phyloP scores from a whole-genome alignment of 768 basidiomycete genomes.

The Kondoa malvinella region DNA sequence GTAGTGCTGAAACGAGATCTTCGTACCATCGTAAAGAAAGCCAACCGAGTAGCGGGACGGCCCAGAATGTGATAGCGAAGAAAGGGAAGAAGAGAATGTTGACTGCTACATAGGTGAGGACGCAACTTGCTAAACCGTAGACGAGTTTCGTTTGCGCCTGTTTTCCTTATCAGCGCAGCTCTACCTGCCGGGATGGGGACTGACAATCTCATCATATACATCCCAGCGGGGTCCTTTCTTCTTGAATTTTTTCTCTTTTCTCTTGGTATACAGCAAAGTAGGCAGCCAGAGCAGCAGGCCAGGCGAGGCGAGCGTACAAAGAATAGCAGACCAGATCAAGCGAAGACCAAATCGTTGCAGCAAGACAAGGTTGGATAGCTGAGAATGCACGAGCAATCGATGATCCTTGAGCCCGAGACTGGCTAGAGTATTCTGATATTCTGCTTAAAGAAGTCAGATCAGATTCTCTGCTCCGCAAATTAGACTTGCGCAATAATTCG shows the following conservation, averaged over 20 bases:
- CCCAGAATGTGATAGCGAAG: slow-evolving; percentile 41
- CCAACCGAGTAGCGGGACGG: slow-evolving; percentile 68
- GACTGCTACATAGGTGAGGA: slow-evolving; percentile 45
- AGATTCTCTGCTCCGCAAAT: too few relatives aligned
- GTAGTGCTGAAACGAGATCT: slow-evolving; percentile 59
- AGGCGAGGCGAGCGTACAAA: slow-evolving; percentile 51
- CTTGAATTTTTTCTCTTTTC: slow-evolving; percentile 57
- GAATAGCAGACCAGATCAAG: slow-evolving; percentile 44
- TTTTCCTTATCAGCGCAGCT: too few relatives aligned
- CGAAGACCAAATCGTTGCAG: slow-evolving; percentile 51
- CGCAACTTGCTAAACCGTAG: slow-evolving; percentile 57
- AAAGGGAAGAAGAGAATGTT: slow-evolving; percentile 48
- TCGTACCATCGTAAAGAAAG: slow-evolving; percentile 75
- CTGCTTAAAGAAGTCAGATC: too few relatives aligned
- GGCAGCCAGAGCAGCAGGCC: slow-evolving; percentile 71
- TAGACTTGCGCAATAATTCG: slow-evolving; percentile 17
- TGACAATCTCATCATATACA: background rate
- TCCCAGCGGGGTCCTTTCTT: slow-evolving; percentile 35
- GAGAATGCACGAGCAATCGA: slow-evolving; percentile 50
- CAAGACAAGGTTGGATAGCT: slow-evolving; percentile 40
- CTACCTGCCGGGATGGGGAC: background rate
- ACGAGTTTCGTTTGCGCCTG: slow-evolving; percentile 28
- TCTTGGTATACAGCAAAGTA: slow-evolving; percentile 52
- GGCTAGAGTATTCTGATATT: slow-evolving; percentile 47
- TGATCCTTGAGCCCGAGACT: slow-evolving; percentile 65